These are phyloP conservation scores for Heterobasidion parviporum DNA, from an alignment of 1,284 basidiomycete genomes.

Conservation along the genomic window DNA sequence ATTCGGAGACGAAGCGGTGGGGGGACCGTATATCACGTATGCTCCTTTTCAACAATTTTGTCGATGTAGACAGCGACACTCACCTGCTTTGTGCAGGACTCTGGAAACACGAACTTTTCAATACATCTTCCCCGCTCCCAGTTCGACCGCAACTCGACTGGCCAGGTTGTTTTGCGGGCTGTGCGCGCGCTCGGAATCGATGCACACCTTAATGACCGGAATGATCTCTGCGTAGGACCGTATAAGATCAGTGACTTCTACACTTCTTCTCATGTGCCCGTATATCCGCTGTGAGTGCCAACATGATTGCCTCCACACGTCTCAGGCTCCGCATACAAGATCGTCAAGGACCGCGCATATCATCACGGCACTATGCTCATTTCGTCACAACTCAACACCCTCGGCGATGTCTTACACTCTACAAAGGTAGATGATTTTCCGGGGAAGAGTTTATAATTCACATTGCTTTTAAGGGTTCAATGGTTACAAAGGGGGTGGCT, in stretches of 20 bases:
- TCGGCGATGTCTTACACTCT: constrained; percentile 67
- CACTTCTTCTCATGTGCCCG: constrained; percentile 1
- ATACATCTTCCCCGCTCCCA: constrained; percentile 79
- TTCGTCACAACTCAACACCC: constrained; percentile 61
- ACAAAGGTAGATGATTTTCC: constrained; percentile 47
- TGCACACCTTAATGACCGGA: constrained; percentile 81
- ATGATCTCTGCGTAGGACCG: constrained; percentile 79
- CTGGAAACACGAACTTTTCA: constrained; percentile 97
- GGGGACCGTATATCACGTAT: constrained; percentile 95
- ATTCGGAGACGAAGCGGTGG: constrained; percentile 89
- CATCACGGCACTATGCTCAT: constrained; percentile 99
- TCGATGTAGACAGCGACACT: background rate
- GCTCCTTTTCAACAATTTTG: constrained; percentile 19
- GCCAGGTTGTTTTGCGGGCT: constrained; percentile 72
- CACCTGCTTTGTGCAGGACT: constrained; percentile 52
- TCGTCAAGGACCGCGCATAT: constrained; percentile 86
- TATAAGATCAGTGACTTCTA: constrained; percentile 70
- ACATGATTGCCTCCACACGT: constrained; percentile 57
- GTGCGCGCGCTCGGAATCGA: constrained; percentile 68
- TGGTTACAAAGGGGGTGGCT: constrained; percentile 81
- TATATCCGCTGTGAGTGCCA: constrained; percentile 5
- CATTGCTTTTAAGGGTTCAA: constrained; percentile 44
- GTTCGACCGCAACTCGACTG: constrained; percentile 80
- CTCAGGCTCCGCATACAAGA: constrained; percentile 97
- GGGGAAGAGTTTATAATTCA: background rate